These are phyloP conservation scores for Fragilaria crotonensis DNA, from an alignment of 108 stramenopile genomes.

Conservation along the genomic window DNA sequence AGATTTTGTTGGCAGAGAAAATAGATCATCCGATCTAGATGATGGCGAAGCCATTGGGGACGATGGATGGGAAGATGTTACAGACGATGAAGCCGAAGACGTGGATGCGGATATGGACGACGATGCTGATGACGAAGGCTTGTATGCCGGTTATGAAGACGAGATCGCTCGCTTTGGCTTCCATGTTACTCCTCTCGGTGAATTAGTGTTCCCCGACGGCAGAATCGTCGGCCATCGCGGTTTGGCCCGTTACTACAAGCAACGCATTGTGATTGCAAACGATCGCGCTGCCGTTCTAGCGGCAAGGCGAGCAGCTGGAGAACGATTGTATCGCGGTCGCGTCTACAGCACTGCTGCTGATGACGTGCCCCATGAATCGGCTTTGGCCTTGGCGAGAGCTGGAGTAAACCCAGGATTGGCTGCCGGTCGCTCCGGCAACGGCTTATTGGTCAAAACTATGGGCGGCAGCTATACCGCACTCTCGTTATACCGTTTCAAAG, in stretches of 20 bases:
- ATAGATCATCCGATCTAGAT: conserved; percentile 12
- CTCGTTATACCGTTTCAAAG: conserved; percentile 77
- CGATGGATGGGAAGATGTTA: conserved; percentile 52
- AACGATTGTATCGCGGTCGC: conserved; percentile 62
- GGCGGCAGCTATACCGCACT: conserved; percentile 58
- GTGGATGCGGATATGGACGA: conserved; percentile 34
- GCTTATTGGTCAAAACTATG: conserved; percentile 40
- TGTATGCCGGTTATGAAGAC: conserved; percentile 67
- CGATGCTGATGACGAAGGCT: conserved; percentile 47
- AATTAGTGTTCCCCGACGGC: conserved; percentile 82
- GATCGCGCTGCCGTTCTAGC: conserved; percentile 50
- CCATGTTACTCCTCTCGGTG: conserved; percentile 82
- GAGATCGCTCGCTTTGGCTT: conserved; percentile 75
- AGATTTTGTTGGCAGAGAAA: conserved; percentile 20
- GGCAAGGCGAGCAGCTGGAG: conserved; percentile 66
- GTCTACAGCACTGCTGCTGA: conserved; percentile 45
- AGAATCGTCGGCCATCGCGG: conserved; percentile 83
- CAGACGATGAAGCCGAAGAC: conserved; percentile 35
- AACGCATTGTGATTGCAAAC: conserved; percentile 29
- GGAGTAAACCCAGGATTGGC: conserved; percentile 17
- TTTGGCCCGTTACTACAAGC: conserved; percentile 74
- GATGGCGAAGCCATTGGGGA: conserved; percentile 32
- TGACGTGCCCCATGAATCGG: conserved; percentile 8
- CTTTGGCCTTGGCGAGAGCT: conserved; percentile 7
- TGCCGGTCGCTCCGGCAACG: conserved; percentile 45